Base-by-base conservation (phyloP, 148 eudicot genomes). In the Chenopodium quinoa region DNA sequence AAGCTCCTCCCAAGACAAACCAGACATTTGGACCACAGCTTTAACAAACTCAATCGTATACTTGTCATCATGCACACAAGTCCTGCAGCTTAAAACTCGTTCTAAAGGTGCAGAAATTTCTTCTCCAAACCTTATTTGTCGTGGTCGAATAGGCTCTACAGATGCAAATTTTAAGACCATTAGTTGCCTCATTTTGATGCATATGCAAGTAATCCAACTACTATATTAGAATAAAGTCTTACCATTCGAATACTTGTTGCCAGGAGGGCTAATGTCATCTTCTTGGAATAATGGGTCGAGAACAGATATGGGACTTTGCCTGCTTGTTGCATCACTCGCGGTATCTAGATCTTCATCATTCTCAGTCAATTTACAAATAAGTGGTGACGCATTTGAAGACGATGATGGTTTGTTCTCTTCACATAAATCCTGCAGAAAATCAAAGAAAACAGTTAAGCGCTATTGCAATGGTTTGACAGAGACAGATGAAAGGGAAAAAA, bases 221-320 rank as follows among this genome's bases (percentile, higher is more conserved):
- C 0, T 58, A n/a, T 58, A 6, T 71, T 7, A 56, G 6, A 14
- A 73, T 12, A 62, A 62, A 63, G 75, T 9, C 83, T 22, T 87
- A 97, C 98, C 97, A 52, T 84, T 81, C 46, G 58, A 86, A 48
- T 74, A 78, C 69, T 84, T 90, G 72, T 82, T 75, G 85, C 86
- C 81, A 72, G 91, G 82, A 80, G 95, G 98, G 81, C 93, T 92
- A 79, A 91, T 85, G 31, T 92, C 94, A 78, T 91, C 90, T 52
- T 91, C 97, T 56, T 85, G 79, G 78, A 89, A 97, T 27, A 88
- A 48, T 48, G 93, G 94, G 75, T 97, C 99, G 62, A 94, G 98
- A 78, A 94, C 98, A 58, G 99, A 97, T 54, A 91, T 77, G 32
- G 99, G 99, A 86, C 99, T 97, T 32, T 94, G 94, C 52, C 84